Percentiles rank a stretch among this genome's conserved stretches.
phyloP scores from a whole-genome alignment of 257 asterid genomes.

The Ilex asprella region DNA sequence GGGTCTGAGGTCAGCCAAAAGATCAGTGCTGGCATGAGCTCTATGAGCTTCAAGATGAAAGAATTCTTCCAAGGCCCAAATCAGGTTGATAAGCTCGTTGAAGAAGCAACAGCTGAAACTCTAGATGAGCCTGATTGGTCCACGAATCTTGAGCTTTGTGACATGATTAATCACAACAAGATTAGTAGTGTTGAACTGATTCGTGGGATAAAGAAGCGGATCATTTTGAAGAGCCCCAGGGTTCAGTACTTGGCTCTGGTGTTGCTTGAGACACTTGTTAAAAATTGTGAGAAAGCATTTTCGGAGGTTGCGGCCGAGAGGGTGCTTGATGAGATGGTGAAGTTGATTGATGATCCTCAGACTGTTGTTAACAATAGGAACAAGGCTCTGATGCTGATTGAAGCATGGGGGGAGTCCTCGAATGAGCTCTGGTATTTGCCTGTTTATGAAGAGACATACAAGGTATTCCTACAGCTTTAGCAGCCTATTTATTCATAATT shows the following conservation, averaged over 20 bases:
- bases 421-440: conserved; percentile 91
- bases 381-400: conserved; percentile 77
- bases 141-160: conserved; percentile 87
- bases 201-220: conserved; percentile 76
- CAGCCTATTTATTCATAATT: not conserved
- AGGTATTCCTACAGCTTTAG: conserved; percentile 38
- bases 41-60: conserved; percentile 95
- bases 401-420: conserved; percentile 97
- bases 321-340: conserved; percentile 98
- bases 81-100: conserved; percentile 82
- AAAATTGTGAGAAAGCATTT: conserved; percentile 95
- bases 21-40: conserved; percentile 82
- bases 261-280: conserved; percentile 91
- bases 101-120: conserved; percentile 92
- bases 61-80: conserved; percentile 94
- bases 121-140: conserved; percentile 98
- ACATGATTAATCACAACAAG: conserved; percentile 80
- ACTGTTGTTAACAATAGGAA: conserved; percentile 90
- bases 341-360: conserved; percentile 94
- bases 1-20: conserved; percentile 92
- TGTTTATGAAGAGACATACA: conserved; percentile 95
- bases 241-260: conserved; percentile 81
- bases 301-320: conserved; percentile 95
- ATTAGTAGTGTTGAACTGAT: conserved; percentile 73
- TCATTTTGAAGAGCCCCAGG: conserved; percentile 72